A percentile compares a stretch with the other conserved stretches of the same genome.
phyloP scores from a whole-genome alignment of 1,284 basidiomycete genomes.

The Phlebopus sp. region DNA sequence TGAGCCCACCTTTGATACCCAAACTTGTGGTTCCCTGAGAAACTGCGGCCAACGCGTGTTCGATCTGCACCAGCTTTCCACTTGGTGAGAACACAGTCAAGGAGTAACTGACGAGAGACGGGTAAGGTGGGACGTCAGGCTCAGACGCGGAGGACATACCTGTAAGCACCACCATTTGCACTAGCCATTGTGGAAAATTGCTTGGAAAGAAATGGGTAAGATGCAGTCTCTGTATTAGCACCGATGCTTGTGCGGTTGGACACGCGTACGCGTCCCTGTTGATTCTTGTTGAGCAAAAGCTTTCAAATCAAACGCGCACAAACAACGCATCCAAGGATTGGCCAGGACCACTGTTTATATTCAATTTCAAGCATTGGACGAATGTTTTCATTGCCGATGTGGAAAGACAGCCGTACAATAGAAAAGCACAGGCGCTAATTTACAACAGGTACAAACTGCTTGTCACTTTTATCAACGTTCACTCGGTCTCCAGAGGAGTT shows the following conservation, averaged over 20 bases:
- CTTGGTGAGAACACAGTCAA: slow-evolving; percentile 99
- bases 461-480: slow-evolving; percentile 12
- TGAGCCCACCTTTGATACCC: slow-evolving; percentile 88
- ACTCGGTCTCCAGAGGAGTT: slow-evolving; percentile 57
- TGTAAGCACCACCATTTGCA: slow-evolving; percentile 80
- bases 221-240: slow-evolving; percentile 13
- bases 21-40: slow-evolving; percentile 95
- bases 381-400: neutral
- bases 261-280: slow-evolving; percentile 33
- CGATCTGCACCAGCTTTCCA: slow-evolving; percentile 98
- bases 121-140: slow-evolving; percentile 19
- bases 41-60: slow-evolving; percentile 97
- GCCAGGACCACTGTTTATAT: too few species aligned
- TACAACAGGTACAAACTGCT: neutral
- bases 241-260: slow-evolving; percentile 13
- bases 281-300: slow-evolving; percentile 19
- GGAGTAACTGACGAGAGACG: slow-evolving; percentile 72
- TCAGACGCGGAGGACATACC: slow-evolving; percentile 39
- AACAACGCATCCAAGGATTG: slow-evolving; percentile 14
- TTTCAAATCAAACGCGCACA: slow-evolving; percentile 14
- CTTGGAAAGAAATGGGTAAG: slow-evolving; percentile 18
- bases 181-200: slow-evolving; percentile 51
- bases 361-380: neutral
- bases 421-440: neutral
- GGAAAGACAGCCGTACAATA: neutral